These are phyloP conservation scores for Saccharomycopsis selenospora DNA, from an alignment of 805 yeast species.

Conservation along the genomic window DNA sequence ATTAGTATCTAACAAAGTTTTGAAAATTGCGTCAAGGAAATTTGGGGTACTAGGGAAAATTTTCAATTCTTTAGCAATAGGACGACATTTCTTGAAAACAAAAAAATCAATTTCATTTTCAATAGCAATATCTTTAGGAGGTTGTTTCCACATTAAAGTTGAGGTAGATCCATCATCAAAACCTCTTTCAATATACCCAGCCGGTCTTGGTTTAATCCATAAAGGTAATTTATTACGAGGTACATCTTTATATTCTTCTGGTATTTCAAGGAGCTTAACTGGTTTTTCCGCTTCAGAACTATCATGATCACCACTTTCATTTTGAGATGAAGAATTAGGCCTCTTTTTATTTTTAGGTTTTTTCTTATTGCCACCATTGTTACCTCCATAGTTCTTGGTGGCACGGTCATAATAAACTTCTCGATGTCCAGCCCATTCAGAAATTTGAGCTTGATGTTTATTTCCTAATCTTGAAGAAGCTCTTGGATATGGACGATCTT, in stretches of 20 bases:
- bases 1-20: constrained; percentile 42
- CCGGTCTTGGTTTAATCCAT: constrained; percentile 75
- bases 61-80: constrained; percentile 47
- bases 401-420: constrained; percentile 59
- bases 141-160: constrained; percentile 59
- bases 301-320: background rate
- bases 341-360: constrained; percentile 8
- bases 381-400: background rate
- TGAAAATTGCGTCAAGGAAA: constrained; percentile 67
- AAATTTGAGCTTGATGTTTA: constrained; percentile 61
- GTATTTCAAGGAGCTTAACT: constrained; percentile 32
- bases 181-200: constrained; percentile 82
- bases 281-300: background rate
- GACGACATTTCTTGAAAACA: constrained; percentile 41
- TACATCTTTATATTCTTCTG: constrained; percentile 37
- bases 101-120: constrained; percentile 44
- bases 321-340: background rate
- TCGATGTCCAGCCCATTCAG: constrained; percentile 56
- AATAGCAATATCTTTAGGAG: constrained; percentile 24
- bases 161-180: constrained; percentile 53
- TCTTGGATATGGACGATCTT: constrained; percentile 73
- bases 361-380: constrained; percentile 21
- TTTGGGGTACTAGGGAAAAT: constrained; percentile 66
- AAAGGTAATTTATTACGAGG: constrained; percentile 48
- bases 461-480: constrained; percentile 73